Evolutionary conservation across 495 filamentous ascomycete species (phyloP), one percentile per base, ranked within the genome.

Genomic region (Cairneyella variabilis): DNA sequence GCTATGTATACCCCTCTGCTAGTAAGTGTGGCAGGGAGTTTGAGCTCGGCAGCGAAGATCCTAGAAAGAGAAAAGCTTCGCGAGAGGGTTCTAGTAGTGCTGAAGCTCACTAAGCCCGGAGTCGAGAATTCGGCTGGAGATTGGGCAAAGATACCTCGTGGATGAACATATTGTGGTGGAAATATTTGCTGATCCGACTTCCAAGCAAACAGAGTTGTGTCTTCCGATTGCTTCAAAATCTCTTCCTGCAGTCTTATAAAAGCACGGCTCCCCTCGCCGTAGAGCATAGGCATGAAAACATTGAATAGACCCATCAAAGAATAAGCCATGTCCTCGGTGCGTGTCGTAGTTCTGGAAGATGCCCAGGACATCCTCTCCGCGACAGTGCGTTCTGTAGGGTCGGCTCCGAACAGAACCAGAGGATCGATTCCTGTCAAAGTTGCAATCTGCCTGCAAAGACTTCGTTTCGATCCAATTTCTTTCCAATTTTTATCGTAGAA

Each of bases 321-420:
- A 18, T 43, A 43, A 21, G 40, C 40, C 12, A 7, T 23, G 40
- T 43, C 40, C 6, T 43, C 40, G 12, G 25, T 14, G 12, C 40
- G 16, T 23, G 40, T 16, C 3, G 40, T 43, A 21, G 14, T 11
- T 21, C 40, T 12, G 11, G 20, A 10, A 21, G 40, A 43, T 21
- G 40, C 18, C 40, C 40, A 43, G 21, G 21, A 32, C 26, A 48
- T 48, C 16, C 23, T 44, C 17, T 49, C 58, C 26, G 40, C 40
- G 12, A 43, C 40, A 5, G 36, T 39, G 14, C n/a, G 18, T 39
- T 39, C 18, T 12, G 36, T 39, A 5, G 17, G 21, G 14, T 3
- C 40, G 9, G 16, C 40, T 43, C 21, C 40, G 5, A 5, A 18
- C 20, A 21, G 16, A 9, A 43, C 6, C 12, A 12, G 7, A 14